Conservation (phyloP, 75 land plant genomes). For the Cryptomeria japonica region DNA sequence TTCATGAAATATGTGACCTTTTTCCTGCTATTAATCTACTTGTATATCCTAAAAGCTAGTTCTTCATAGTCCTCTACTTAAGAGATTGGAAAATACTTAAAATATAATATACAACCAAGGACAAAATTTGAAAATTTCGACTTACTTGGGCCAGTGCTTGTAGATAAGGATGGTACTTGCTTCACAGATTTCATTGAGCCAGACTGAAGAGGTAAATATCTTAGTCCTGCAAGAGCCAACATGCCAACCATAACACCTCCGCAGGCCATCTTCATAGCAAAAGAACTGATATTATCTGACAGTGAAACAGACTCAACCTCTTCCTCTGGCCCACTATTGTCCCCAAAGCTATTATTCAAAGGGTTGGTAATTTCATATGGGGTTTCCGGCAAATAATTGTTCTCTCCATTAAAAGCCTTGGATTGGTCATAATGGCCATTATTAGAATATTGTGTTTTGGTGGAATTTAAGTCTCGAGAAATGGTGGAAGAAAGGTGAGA, state of each 20-base stretch:
- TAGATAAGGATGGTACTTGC: neutral
- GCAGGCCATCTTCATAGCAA: constrained; percentile 11
- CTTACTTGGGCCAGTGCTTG: constrained; percentile 5
- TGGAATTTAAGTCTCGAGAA: neutral
- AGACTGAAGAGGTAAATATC: neutral
- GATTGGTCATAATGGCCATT: neutral
- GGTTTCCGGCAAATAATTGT: neutral
- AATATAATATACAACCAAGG: neutral
- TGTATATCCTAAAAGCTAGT: neutral
- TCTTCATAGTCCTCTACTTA: neutral
- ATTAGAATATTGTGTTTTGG: neutral
- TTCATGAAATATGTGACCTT: neutral
- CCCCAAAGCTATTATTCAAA: neutral
- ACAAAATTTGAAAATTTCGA: neutral
- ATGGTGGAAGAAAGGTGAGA: neutral
- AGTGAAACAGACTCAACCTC: neutral
- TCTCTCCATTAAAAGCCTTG: neutral
- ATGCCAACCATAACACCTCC: constrained; percentile 7
- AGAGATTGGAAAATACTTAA: neutral
- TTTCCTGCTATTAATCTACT: neutral
- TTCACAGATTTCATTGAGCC: neutral
- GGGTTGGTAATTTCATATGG: neutral
- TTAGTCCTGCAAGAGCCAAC: constrained; percentile 5
- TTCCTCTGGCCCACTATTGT: neutral
- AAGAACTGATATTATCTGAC: neutral